Evolutionary conservation across 805 yeast genomes (phyloP), one percentile per base, ranked within the genome.

Genomic region (Myxozyma vanderwaltii): DNA sequence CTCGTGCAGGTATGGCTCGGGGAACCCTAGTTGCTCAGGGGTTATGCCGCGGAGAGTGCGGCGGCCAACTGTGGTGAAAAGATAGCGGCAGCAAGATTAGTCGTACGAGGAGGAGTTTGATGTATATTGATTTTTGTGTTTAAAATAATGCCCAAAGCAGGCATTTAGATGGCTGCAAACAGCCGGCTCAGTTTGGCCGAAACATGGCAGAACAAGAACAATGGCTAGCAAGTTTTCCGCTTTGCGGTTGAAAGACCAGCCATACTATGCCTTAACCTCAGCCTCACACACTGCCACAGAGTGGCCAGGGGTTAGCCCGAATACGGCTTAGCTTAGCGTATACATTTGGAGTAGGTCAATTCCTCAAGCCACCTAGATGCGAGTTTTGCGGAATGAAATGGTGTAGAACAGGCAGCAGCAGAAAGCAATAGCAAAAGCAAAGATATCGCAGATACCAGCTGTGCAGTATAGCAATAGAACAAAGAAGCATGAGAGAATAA

Each of bases 161-260:
- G n/a, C n/a, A n/a, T n/a, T n/a, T n/a, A n/a, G n/a, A n/a, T n/a
- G n/a, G n/a, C n/a, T n/a, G n/a, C n/a, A n/a, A n/a, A n/a, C n/a
- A n/a, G n/a, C n/a, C n/a, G n/a, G n/a, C n/a, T n/a, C n/a, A n/a
- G n/a, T n/a, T n/a, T n/a, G n/a, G n/a, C n/a, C n/a, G n/a, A n/a
- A n/a, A n/a, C n/a, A n/a, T n/a, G n/a, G n/a, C n/a, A n/a, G n/a
- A n/a, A n/a, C n/a, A n/a, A n/a, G n/a, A 29, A 10, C 33, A 29
- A 29, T 29, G 33, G 33, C 6, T 10, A 7, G 10, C 33, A 7
- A 6, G 10, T 29, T 6, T 6, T 10, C 29, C 29, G 46, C 44
- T 48, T 48, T 48, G 52, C 41, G 52, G 52, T 43, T 21, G 46
- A 24, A 19, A n/a, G 40, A 43, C 52, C 52, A 48, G 52, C 52